These are phyloP conservation scores for Venturia oleaginea DNA, from an alignment of 2,329 filamentous ascomycete species.

Conservation along the genomic window DNA sequence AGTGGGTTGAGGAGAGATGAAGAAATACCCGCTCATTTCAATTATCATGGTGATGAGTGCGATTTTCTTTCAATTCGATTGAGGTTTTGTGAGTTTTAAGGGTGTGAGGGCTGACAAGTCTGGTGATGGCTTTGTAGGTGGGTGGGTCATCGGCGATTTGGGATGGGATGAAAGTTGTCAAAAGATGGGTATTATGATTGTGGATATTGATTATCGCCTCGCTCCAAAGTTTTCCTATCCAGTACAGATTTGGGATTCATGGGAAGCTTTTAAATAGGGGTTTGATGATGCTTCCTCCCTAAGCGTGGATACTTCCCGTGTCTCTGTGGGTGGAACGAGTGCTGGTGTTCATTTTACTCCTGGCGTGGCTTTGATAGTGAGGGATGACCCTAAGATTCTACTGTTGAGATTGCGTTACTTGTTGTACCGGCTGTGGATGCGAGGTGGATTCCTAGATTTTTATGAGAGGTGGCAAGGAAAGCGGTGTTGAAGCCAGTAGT, in stretches of 20 bases:
- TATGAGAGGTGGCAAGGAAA: too few species aligned
- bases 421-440: slow-evolving; percentile 28
- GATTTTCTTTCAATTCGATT: not conserved
- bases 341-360: slow-evolving; percentile 29
- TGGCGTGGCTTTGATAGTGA: slow-evolving; percentile 17
- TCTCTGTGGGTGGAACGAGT: slow-evolving; percentile 40
- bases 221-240: not conserved
- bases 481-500: too few species aligned
- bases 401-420: slow-evolving; percentile 16
- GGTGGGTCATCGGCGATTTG: not conserved
- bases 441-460: not conserved
- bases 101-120: not conserved
- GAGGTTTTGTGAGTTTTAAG: too few species aligned
- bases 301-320: slow-evolving; percentile 32
- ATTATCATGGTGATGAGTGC: not conserved
- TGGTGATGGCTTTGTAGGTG: not conserved
- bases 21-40: not conserved
- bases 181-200: not conserved
- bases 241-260: not conserved
- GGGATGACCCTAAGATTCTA: not conserved
- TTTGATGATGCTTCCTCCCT: slow-evolving; percentile 31
- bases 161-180: not conserved
- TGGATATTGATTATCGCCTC: not conserved
- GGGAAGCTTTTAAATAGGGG: slow-evolving; percentile 16
- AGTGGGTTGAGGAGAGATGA: not conserved